These are phyloP conservation scores for Hortiboletus flavorubellus DNA, from an alignment of 768 basidiomycete genomes.

Conservation along the genomic window DNA sequence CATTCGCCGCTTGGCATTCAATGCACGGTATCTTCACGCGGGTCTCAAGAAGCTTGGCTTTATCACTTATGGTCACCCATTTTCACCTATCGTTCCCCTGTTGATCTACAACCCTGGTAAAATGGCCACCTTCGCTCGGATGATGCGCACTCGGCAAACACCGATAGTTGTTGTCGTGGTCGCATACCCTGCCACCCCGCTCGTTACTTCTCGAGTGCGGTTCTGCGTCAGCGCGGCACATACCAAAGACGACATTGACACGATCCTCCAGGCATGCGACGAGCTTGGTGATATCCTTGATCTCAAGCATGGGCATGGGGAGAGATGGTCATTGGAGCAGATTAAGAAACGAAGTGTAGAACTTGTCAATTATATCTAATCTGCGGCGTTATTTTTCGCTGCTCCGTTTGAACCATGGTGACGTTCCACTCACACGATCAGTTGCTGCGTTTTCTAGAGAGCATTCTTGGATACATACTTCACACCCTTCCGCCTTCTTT, in stretches of 20 bases:
- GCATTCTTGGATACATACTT: slow-evolving; percentile 25
- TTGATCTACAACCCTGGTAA: slow-evolving; percentile 92
- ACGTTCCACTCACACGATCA: neutral
- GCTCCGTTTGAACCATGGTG: neutral
- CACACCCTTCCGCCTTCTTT: slow-evolving; percentile 6
- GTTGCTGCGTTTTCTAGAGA: no score
- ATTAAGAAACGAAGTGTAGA: slow-evolving; percentile 72
- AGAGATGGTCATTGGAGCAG: slow-evolving; percentile 78
- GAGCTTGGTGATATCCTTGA: slow-evolving; percentile 90
- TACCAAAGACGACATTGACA: slow-evolving; percentile 96
- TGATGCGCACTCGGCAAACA: slow-evolving; percentile 76
- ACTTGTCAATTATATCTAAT: slow-evolving; percentile 47
- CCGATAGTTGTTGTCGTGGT: slow-evolving; percentile 90
- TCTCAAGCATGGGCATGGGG: slow-evolving; percentile 72
- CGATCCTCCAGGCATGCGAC: slow-evolving; percentile 79
- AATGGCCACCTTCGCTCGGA: slow-evolving; percentile 85
- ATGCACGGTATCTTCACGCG: slow-evolving; percentile 85
- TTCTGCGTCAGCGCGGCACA: slow-evolving; percentile 95
- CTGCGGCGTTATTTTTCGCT: neutral
- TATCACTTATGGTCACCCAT: slow-evolving; percentile 90
- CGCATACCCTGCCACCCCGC: slow-evolving; percentile 85
- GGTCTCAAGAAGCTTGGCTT: slow-evolving; percentile 91
- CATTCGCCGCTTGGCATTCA: slow-evolving; percentile 89
- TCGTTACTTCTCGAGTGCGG: slow-evolving; percentile 83
- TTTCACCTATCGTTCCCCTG: slow-evolving; percentile 91